Base-by-base conservation (phyloP, 345 rosid genomes). In the Pistacia integerrima region DNA sequence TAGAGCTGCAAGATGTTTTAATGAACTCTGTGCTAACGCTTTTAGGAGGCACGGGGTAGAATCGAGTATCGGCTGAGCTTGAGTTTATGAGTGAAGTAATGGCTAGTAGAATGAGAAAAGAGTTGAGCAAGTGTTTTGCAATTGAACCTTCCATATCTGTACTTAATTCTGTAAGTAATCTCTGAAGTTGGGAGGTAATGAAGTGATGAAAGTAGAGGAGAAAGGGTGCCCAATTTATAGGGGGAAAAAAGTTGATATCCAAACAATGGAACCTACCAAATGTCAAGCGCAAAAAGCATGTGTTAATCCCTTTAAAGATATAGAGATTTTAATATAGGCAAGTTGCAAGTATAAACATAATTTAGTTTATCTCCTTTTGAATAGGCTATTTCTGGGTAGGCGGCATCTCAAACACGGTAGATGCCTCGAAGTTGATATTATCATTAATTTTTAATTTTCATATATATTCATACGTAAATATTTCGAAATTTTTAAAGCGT, bases 1-100 rank as follows among this genome's bases (percentile, higher is more conserved):
- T 90, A 73, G 79, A 76, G 6, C 76, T 77, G 71, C 97, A 94
- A 11, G 90, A 89, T 38, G 88, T 82, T 77, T 63, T 85, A 57
- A 92, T 88, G 78, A 92, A 94, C 76, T 87, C 87, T 2, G 83
- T 82, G 87, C 64, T 75, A 38, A 79, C 6, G 13, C 9, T 59
- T 52, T 61, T 58, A 30, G 69, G 65, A 64, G 72, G 25, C 41
- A 36, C 1, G 41, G 5, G 74, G 61, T 22, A 56, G 55, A 51
- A 11, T 65, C 88, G 4, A 36, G 41, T 75, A 0, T 76, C 64
- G 10, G 88, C 88, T 2, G 81, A 78, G 76, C 51, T 61, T 8
- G 77, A 68, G 59, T 70, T 70, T 41, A 76, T 48, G 65, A 6
- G 69, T 51, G 66, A 70, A 70, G 22, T 49, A 18, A 80, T 7